Percentiles rank a stretch among this genome's conserved stretches.
These are phyloP conservation scores for Candida caryicola DNA, from an alignment of 805 yeast species.

Conservation along the genomic window DNA sequence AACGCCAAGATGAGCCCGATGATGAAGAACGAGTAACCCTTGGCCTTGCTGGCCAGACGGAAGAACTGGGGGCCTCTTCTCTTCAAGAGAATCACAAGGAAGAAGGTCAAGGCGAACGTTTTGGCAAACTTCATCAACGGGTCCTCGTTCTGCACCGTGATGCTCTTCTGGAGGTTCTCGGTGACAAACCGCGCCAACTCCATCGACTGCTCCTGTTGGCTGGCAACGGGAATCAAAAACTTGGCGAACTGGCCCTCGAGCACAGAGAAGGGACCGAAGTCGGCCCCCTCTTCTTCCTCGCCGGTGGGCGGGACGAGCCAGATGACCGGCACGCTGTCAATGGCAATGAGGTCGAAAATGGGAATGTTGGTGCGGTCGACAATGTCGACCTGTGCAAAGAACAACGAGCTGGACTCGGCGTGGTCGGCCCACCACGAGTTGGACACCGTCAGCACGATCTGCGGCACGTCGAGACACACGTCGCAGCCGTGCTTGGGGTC, in stretches of 20 bases:
- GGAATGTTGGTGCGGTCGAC: constrained; percentile 36
- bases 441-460: constrained; percentile 41
- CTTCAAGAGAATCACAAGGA: constrained; percentile 45
- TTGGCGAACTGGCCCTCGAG: constrained; percentile 29
- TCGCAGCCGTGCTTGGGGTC: constrained; percentile 43
- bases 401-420: constrained; percentile 37
- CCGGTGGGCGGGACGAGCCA: constrained; percentile 59
- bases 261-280: constrained; percentile 17
- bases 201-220: constrained; percentile 35
- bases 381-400: constrained; percentile 53
- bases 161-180: constrained; percentile 40
- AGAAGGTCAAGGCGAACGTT: constrained; percentile 47
- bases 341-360: constrained; percentile 38
- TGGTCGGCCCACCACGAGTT: constrained; percentile 44
- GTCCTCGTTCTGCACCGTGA: constrained; percentile 41
- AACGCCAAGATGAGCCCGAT: constrained; percentile 43
- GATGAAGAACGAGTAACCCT: constrained; percentile 28
- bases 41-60: constrained; percentile 19
- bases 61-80: constrained; percentile 39
- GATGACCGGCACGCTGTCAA: constrained; percentile 60
- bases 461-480: constrained; percentile 45
- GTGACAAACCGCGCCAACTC: constrained; percentile 56
- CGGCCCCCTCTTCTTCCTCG: constrained; percentile 22
- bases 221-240: constrained; percentile 37
- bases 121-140: constrained; percentile 40